A percentile compares a stretch with the other conserved stretches of the same genome.
Conservation (phyloP, 768 basidiomycete genomes). For the Ramaria sp. region DNA sequence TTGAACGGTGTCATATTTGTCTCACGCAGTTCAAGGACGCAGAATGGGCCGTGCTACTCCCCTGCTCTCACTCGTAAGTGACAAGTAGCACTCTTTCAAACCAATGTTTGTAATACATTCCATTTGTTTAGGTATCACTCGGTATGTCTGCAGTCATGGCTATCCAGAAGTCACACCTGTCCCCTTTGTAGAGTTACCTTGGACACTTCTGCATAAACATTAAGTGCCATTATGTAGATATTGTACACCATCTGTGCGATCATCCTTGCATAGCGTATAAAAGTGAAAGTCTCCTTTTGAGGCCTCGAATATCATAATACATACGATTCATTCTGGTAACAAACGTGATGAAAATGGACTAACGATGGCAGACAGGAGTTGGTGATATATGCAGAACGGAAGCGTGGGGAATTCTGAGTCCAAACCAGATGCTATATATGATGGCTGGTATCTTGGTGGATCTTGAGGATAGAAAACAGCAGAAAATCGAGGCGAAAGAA, state of each 20-base stretch:
- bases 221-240: neutral
- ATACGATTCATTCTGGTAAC: neutral
- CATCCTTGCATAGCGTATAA: neutral
- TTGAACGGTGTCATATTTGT: conserved; percentile 68
- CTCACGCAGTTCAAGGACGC: conserved; percentile 54
- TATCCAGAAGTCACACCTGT: conserved; percentile 48
- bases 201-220: conserved; percentile 14
- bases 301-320: neutral
- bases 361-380: neutral
- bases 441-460: neutral
- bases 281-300: neutral
- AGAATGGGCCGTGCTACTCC: conserved; percentile 45
- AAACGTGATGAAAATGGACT: neutral
- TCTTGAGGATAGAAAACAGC: neutral
- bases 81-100: conserved; percentile 14
- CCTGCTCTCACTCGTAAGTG: conserved; percentile 48
- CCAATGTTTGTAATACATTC: neutral
- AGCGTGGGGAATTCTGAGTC: neutral
- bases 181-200: conserved; percentile 50
- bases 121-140: conserved; percentile 40
- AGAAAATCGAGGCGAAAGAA: neutral
- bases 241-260: neutral
- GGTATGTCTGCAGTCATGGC: conserved; percentile 51
- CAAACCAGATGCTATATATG: neutral
- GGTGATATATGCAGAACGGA: neutral